Conservation (phyloP, 371 early-diverging fungal genomes). For the Mucor saturninus region DNA sequence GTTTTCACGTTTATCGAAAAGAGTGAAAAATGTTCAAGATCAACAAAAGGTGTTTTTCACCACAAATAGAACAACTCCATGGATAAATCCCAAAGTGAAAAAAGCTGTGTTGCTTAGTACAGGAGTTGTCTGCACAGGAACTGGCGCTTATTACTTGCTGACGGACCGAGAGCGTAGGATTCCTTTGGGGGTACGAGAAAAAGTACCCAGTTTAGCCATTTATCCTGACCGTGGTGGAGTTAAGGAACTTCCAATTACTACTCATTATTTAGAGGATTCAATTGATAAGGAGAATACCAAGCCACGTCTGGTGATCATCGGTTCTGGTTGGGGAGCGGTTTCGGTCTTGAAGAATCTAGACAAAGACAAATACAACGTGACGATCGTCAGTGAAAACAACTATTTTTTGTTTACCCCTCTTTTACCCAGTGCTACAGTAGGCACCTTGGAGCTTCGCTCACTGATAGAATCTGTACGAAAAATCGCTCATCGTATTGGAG, state of each 20-base stretch:
- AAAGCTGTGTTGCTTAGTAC: not conserved
- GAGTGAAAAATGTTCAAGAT: not conserved
- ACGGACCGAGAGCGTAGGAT: constrained; percentile 33
- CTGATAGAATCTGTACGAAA: constrained; percentile 78
- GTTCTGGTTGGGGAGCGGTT: constrained; percentile 79
- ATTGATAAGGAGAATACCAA: constrained; percentile 38
- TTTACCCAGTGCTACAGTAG: constrained; percentile 79
- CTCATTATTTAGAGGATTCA: constrained; percentile 38
- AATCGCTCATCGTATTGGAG: constrained; percentile 54
- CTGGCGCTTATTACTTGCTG: constrained; percentile 23
- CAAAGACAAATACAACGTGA: constrained; percentile 75
- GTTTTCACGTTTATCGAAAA: constrained; percentile 17
- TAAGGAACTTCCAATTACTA: constrained; percentile 39
- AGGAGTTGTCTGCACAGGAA: not conserved
- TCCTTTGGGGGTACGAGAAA: constrained; percentile 30
- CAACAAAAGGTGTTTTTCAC: not conserved
- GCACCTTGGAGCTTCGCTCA: constrained; percentile 81
- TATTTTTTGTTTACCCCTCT: constrained; percentile 91
- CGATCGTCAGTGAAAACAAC: constrained; percentile 70
- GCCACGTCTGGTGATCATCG: constrained; percentile 75
- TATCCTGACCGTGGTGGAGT: constrained; percentile 43
- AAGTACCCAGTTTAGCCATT: constrained; percentile 38
- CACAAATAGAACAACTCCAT: constrained; percentile 1
- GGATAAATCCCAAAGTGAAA: constrained; percentile 20
- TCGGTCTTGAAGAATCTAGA: constrained; percentile 67